Conservation (phyloP, 129 eudicot species). For the Artemisia argyi region DNA sequence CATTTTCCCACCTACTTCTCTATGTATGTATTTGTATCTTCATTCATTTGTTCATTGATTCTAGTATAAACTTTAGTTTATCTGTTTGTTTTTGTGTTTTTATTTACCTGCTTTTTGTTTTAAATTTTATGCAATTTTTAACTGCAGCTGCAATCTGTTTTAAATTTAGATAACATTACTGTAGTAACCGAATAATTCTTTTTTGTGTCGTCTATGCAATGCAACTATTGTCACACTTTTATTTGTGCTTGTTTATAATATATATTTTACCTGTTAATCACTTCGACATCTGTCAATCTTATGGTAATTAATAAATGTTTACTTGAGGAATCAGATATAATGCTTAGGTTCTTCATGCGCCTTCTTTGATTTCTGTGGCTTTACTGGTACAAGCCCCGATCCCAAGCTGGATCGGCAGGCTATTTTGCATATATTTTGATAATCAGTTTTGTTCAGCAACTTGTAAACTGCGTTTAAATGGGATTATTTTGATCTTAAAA, state of each 20-base stretch:
- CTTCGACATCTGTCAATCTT: background rate
- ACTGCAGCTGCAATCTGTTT: background rate
- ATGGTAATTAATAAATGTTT: too few species aligned
- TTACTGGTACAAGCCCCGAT: too few species aligned
- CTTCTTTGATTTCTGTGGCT: too few species aligned
- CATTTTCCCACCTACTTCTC: constrained; percentile 11
- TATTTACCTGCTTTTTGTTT: background rate
- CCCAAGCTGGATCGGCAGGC: background rate
- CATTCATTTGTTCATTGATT: background rate
- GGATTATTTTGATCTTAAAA: background rate
- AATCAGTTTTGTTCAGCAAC: constrained; percentile 1
- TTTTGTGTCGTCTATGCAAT: background rate
- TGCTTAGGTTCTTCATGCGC: too few species aligned
- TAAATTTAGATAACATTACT: too few species aligned
- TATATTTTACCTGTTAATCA: background rate
- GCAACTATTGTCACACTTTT: background rate
- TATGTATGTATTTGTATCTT: background rate
- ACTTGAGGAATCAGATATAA: background rate
- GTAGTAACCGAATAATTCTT: background rate
- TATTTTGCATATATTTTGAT: constrained; percentile 1
- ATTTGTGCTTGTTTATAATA: constrained; percentile 2
- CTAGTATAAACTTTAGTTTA: background rate
- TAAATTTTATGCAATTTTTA: constrained; percentile 7
- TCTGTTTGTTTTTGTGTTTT: background rate
- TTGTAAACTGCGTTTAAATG: background rate